These are phyloP conservation scores for Pseudofabraea citricarpa DNA, from an alignment of 2,329 filamentous ascomycete genomes.

Conservation along the genomic window DNA sequence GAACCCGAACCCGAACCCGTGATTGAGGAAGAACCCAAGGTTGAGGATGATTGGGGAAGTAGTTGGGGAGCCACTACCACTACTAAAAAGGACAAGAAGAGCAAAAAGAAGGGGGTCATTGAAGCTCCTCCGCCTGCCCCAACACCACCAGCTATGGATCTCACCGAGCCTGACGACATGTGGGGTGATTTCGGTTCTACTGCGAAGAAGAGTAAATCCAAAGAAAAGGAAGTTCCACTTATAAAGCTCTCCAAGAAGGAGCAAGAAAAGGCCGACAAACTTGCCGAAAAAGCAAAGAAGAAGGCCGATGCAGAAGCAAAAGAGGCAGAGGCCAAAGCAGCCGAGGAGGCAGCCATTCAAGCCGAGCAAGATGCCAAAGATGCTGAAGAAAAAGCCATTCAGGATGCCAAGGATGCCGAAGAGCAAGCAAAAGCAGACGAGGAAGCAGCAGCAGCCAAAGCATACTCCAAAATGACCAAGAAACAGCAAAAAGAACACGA, in stretches of 20 bases:
- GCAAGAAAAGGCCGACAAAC: constrained; percentile 41
- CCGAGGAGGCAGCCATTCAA: constrained; percentile 20
- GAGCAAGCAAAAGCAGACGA: constrained; percentile 24
- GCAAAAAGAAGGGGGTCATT: constrained; percentile 35
- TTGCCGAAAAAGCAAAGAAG: constrained; percentile 44
- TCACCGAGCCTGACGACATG: constrained; percentile 37
- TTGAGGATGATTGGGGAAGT: constrained; percentile 38
- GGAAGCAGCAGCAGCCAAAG: constrained; percentile 28
- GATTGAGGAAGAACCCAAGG: constrained; percentile 19
- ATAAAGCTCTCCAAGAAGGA: constrained; percentile 41
- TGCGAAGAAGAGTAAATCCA: constrained; percentile 35
- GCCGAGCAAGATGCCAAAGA: constrained; percentile 41
- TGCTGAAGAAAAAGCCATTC: constrained; percentile 28
- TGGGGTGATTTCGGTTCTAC: constrained; percentile 30
- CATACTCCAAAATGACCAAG: constrained; percentile 17
- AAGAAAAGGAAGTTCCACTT: constrained; percentile 32
- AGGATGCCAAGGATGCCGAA: constrained; percentile 38
- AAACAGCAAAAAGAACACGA: constrained; percentile 12
- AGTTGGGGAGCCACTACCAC: constrained; percentile 41
- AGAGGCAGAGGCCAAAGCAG: constrained; percentile 28
- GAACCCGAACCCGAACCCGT: constrained; percentile 37
- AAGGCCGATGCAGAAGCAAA: constrained; percentile 38
- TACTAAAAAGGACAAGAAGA: constrained; percentile 38
- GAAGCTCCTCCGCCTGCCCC: constrained; percentile 43
- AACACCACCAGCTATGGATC: constrained; percentile 41